Percentiles rank a stretch among this genome's conserved stretches.
These are phyloP conservation scores for Xylaria sp. DNA, from an alignment of 2,329 filamentous ascomycete species.

Conservation along the genomic window DNA sequence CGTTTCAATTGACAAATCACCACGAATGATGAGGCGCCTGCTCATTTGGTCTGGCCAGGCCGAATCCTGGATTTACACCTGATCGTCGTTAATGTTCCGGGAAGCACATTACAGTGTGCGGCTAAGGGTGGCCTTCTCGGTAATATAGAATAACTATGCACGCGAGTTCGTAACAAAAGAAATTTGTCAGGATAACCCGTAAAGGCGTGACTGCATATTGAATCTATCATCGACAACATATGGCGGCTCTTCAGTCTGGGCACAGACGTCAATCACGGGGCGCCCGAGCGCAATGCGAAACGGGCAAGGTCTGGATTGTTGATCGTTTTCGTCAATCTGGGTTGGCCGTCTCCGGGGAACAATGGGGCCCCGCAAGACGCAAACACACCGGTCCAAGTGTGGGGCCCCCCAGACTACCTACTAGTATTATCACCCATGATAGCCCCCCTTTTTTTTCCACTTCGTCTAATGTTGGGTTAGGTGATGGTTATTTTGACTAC, in stretches of 20 bases:
- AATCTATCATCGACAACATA: neutral
- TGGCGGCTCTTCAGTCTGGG: neutral
- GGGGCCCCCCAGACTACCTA: neutral
- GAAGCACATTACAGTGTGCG: neutral
- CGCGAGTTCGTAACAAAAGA: neutral
- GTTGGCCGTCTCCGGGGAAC: constrained; percentile 6
- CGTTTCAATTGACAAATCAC: too few species aligned
- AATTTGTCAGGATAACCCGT: neutral
- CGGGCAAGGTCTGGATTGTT: constrained; percentile 10
- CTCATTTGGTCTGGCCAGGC: neutral
- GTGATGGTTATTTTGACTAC: neutral
- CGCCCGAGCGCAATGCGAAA: constrained; percentile 31
- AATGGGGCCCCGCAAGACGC: neutral
- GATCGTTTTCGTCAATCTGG: constrained; percentile 23
- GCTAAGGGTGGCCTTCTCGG: neutral
- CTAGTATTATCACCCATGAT: neutral
- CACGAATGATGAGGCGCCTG: neutral
- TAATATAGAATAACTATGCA: neutral
- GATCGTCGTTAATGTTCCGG: constrained; percentile 17
- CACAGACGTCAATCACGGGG: constrained; percentile 1
- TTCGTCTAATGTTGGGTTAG: neutral
- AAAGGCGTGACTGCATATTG: neutral
- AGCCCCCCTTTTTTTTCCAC: neutral
- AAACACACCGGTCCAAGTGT: neutral
- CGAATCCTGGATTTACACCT: constrained; percentile 23